Percentiles rank a stretch among this genome's conserved stretches.
phyloP scores from a whole-genome alignment of 2,329 filamentous ascomycete species.

The Furcasterigmium furcatum region DNA sequence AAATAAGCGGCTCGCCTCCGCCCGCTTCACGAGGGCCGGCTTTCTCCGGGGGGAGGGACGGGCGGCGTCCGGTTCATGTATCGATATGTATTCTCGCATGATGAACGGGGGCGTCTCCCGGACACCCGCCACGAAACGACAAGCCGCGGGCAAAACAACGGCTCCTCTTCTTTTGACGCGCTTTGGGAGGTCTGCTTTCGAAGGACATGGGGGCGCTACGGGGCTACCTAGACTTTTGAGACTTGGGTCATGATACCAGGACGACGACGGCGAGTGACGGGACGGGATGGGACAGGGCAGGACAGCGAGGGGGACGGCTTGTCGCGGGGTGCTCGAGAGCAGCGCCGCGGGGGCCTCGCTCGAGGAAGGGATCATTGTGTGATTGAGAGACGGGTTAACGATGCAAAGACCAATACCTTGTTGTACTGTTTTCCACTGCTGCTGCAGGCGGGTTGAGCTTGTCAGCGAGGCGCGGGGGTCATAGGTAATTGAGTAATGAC shows the following conservation, averaged over 20 bases:
- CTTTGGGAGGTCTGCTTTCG: constrained; percentile 5
- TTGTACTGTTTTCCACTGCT: constrained; percentile 12
- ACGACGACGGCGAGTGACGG: constrained; percentile 1
- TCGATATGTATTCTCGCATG: background rate
- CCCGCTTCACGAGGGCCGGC: constrained; percentile 5
- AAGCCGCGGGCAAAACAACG: background rate
- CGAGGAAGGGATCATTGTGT: background rate
- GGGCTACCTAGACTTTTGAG: constrained; percentile 4
- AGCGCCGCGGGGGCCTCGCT: no score
- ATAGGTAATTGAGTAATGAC: constrained; percentile 15
- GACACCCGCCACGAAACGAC: constrained; percentile 2
- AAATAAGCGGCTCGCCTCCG: constrained; percentile 52
- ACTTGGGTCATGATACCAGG: constrained; percentile 12
- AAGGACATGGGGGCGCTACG: constrained; percentile 5
- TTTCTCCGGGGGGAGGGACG: constrained; percentile 3
- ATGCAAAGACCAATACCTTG: constrained; percentile 14
- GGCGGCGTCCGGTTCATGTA: constrained; percentile 12
- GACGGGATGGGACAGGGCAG: no score
- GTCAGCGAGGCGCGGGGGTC: constrained; percentile 8
- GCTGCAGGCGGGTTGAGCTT: constrained; percentile 12
- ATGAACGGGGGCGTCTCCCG: background rate
- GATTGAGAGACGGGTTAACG: constrained; percentile 6
- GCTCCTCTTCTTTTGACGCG: constrained; percentile 1
- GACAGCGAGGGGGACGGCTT: constrained; percentile 4
- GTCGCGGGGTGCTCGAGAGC: constrained; percentile 5